Evolutionary conservation across 2,329 filamentous ascomycete genomes (phyloP).

Genomic region (Tolypocladium inflatum): DNA sequence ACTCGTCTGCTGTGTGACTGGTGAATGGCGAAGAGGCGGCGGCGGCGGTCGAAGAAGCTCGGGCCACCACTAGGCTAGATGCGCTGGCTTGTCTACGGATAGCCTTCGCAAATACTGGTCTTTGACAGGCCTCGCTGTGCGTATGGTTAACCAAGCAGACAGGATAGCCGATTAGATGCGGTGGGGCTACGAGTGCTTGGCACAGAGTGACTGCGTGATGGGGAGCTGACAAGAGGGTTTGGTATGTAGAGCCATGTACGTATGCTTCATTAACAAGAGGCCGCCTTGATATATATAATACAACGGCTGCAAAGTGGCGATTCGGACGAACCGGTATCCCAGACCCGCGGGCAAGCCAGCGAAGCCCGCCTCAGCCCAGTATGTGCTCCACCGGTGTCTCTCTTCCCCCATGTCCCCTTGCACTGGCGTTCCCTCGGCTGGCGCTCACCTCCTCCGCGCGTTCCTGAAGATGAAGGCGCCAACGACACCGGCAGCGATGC

Average conservation of each 20-base stretch:
- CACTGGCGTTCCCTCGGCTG: not conserved
- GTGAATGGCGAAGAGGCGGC: not conserved
- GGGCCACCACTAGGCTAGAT: not conserved
- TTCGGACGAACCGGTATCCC: not conserved
- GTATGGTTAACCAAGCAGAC: not conserved
- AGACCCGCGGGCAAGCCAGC: not conserved
- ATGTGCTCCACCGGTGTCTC: not conserved
- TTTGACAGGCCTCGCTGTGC: not conserved
- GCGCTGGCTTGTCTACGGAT: not conserved
- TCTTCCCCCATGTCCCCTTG: not conserved
- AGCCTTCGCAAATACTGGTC: too few relatives aligned
- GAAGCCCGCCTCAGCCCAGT: not conserved
- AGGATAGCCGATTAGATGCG: not conserved
- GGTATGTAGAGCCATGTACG: not conserved
- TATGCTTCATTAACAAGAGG: not conserved
- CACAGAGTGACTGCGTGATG: not conserved
- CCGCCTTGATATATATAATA: not conserved
- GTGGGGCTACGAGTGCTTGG: not conserved
- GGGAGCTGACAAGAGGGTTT: not conserved
- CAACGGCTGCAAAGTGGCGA: not conserved
- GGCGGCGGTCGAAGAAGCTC: not conserved
- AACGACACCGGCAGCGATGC: conserved; percentile 86
- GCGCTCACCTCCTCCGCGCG: conserved; percentile 46
- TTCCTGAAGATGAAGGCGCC: conserved; percentile 80
- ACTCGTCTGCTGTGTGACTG: not conserved